These are phyloP conservation scores for Pleurotus pulmonarius DNA, from an alignment of 768 basidiomycete genomes.

Conservation along the genomic window DNA sequence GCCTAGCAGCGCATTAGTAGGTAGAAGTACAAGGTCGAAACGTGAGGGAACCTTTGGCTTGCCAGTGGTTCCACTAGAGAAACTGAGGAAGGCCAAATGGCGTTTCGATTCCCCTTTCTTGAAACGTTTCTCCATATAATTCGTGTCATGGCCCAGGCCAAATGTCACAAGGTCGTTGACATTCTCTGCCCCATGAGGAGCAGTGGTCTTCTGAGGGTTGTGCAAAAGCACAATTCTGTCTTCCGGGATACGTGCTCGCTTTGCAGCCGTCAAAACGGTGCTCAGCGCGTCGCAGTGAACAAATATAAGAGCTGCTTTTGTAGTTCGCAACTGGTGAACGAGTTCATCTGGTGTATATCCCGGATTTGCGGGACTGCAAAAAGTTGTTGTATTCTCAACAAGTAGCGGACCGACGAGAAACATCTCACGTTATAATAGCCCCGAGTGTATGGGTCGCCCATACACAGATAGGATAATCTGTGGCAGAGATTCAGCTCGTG, in stretches of 20 bases:
- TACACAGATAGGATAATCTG: conserved; percentile 52
- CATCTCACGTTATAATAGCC: conserved; percentile 50
- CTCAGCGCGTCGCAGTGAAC: conserved; percentile 40
- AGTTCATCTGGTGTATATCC: conserved; percentile 56
- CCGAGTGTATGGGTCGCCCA: conserved; percentile 63
- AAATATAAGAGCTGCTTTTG: conserved; percentile 45
- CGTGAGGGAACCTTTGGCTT: conserved; percentile 29
- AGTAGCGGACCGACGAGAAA: too few relatives aligned
- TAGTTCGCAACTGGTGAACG: conserved; percentile 47
- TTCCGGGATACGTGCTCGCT: conserved; percentile 32
- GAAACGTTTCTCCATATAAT: conserved; percentile 44
- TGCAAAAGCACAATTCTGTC: conserved; percentile 39
- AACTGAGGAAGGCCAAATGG: conserved; percentile 62
- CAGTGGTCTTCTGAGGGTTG: conserved; percentile 12
- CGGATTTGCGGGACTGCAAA: conserved; percentile 59
- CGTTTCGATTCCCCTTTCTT: conserved; percentile 55
- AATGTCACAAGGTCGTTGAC: conserved; percentile 46
- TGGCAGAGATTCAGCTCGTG: neutral
- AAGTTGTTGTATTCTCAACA: neutral
- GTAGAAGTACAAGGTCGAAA: neutral
- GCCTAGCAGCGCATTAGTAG: conserved; percentile 34
- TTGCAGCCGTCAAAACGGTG: conserved; percentile 43
- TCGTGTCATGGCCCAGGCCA: conserved; percentile 28
- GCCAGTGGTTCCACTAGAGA: conserved; percentile 72
- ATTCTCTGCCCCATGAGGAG: conserved; percentile 16